phyloP scores from a whole-genome alignment of 2,329 filamentous ascomycete species.

The Cladosporium cucumerinum region DNA sequence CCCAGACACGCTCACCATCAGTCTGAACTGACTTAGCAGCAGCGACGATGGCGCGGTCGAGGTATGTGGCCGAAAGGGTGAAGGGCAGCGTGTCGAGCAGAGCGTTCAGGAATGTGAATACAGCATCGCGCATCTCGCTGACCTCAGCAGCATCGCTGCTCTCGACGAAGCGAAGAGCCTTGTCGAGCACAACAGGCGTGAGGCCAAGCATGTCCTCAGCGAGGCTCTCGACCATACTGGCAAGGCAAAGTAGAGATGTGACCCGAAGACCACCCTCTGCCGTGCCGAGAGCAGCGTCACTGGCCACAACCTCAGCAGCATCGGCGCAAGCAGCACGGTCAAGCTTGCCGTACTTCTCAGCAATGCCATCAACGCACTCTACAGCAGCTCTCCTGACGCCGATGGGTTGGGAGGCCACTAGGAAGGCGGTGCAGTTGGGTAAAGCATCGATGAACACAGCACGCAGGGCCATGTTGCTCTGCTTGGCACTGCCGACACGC shows the following conservation, averaged over 20 bases:
- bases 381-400: slow-evolving; percentile 81
- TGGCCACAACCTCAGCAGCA: slow-evolving; percentile 73
- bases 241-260: slow-evolving; percentile 83
- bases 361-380: slow-evolving; percentile 85
- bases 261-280: slow-evolving; percentile 69
- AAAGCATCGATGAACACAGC: slow-evolving; percentile 55
- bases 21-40: slow-evolving; percentile 64
- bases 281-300: slow-evolving; percentile 72
- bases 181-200: slow-evolving; percentile 70
- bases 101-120: slow-evolving; percentile 74
- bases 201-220: slow-evolving; percentile 82
- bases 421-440: slow-evolving; percentile 59
- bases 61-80: slow-evolving; percentile 74
- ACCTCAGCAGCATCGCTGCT: slow-evolving; percentile 27
- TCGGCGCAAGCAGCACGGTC: slow-evolving; percentile 68
- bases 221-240: slow-evolving; percentile 84
- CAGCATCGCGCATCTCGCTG: slow-evolving; percentile 71
- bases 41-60: slow-evolving; percentile 68
- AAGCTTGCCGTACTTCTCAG: slow-evolving; percentile 93
- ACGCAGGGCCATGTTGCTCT: slow-evolving; percentile 68
- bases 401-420: slow-evolving; percentile 68
- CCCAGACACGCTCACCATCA: slow-evolving; percentile 17
- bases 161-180: slow-evolving; percentile 67
- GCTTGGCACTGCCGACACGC: slow-evolving; percentile 70
- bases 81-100: slow-evolving; percentile 81